A percentile compares a stretch with the other conserved stretches of the same genome.
Evolutionary conservation across 257 asterid genomes (phyloP).

Genomic region (Avicennia marina): DNA sequence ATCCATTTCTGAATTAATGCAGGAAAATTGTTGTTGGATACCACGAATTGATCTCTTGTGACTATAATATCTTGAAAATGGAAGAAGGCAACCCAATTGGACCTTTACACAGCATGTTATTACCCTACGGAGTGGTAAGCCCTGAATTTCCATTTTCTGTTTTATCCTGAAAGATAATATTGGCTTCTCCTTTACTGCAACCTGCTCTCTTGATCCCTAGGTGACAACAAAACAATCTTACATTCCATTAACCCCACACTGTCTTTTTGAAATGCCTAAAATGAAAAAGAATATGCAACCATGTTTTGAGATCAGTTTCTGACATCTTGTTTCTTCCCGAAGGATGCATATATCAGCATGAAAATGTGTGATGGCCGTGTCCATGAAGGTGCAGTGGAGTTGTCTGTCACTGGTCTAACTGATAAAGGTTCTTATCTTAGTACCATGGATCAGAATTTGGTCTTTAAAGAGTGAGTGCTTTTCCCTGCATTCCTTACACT

Average conservation of each 20-base stretch:
- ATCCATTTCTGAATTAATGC: slow-evolving; percentile 16
- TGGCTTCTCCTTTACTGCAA: background rate
- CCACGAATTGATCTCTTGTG: slow-evolving; percentile 36
- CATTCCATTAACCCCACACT: background rate
- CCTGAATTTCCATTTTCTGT: background rate
- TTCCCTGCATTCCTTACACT: background rate
- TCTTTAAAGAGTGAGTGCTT: slow-evolving; percentile 32
- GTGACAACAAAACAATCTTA: background rate
- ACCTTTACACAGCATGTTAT: slow-evolving; percentile 25
- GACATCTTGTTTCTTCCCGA: background rate
- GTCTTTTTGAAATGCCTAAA: slow-evolving; percentile 8
- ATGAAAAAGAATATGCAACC: background rate
- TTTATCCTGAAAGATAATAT: background rate
- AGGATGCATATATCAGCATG: slow-evolving; percentile 52
- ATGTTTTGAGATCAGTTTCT: background rate
- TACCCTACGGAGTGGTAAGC: slow-evolving; percentile 51
- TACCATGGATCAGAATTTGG: slow-evolving; percentile 23
- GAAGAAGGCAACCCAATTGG: slow-evolving; percentile 9
- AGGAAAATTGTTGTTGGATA: slow-evolving; percentile 57
- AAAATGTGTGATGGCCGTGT: slow-evolving; percentile 14
- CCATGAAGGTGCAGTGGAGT: slow-evolving; percentile 8
- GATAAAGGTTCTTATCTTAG: slow-evolving; percentile 36
- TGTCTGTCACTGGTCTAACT: slow-evolving; percentile 1
- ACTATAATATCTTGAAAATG: slow-evolving; percentile 13
- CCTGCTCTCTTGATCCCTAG: background rate